Conservation (phyloP, 306 rosid genomes). For the Dalbergia oliveri region DNA sequence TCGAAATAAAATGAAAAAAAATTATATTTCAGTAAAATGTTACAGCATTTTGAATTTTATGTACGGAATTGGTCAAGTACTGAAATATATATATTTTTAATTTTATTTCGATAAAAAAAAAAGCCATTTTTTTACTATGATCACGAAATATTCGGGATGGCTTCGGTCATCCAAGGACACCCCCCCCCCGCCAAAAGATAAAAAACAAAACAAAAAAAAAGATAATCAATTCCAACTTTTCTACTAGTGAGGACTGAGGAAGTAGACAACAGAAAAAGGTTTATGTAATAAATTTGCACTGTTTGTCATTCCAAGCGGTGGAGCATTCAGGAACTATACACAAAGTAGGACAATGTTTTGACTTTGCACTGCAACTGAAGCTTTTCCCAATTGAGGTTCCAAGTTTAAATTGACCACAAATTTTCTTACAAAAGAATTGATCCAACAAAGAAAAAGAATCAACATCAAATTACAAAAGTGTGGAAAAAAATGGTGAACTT, state of each 20-base stretch:
- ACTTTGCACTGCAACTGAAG: constrained; percentile 37
- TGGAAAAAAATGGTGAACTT: constrained; percentile 28
- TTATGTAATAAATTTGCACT: constrained; percentile 14
- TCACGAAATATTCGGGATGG: constrained; percentile 27
- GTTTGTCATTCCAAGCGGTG: not conserved
- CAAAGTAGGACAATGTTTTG: not conserved
- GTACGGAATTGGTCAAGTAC: too few relatives aligned
- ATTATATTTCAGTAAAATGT: too few relatives aligned
- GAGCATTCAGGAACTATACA: not conserved
- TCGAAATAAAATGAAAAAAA: too few relatives aligned
- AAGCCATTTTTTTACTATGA: not conserved
- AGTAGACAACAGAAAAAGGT: constrained; percentile 11
- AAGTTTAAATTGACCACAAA: constrained; percentile 47
- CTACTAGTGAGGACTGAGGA: not conserved
- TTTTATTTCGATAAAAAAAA: too few relatives aligned
- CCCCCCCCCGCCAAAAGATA: too few relatives aligned
- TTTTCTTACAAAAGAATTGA: constrained; percentile 78
- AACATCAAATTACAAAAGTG: constrained; percentile 43
- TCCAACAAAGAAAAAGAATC: constrained; percentile 56
- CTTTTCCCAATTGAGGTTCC: constrained; percentile 32
- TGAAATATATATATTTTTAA: too few relatives aligned
- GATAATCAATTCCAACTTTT: constrained; percentile 5
- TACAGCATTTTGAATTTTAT: too few relatives aligned
- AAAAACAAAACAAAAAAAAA: not conserved
- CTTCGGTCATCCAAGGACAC: not conserved